Evolutionary conservation across 2,329 filamentous ascomycete genomes (phyloP).

Genomic region (Xylariaceae sp.): DNA sequence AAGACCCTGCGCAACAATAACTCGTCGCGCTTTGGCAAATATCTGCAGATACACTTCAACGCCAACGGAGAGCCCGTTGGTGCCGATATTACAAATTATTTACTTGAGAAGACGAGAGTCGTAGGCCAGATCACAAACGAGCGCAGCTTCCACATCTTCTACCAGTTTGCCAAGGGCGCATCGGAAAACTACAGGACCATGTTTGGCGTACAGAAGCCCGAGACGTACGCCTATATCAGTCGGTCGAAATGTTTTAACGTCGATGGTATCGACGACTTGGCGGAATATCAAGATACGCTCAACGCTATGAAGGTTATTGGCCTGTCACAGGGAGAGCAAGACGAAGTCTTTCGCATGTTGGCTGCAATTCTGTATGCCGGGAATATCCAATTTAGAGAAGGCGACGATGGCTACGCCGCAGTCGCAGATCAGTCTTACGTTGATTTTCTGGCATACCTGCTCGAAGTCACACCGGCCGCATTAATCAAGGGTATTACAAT

Average conservation of each 20-base stretch:
- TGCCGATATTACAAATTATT: constrained; percentile 96
- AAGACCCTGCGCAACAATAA: constrained; percentile 99
- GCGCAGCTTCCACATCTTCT: constrained; percentile 99
- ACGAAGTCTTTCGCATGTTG: constrained; percentile 95
- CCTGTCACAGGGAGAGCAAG: constrained; percentile 81
- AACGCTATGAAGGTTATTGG: constrained; percentile 96
- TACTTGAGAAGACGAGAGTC: constrained; percentile 92
- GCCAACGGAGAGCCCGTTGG: constrained; percentile 85
- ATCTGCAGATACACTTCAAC: constrained; percentile 97
- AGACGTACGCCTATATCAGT: constrained; percentile 92
- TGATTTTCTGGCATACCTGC: constrained; percentile 88
- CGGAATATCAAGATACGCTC: constrained; percentile 85
- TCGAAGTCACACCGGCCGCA: constrained; percentile 79
- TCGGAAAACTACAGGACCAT: constrained; percentile 80
- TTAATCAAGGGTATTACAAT: constrained; percentile 87
- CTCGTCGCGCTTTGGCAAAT: constrained; percentile 97
- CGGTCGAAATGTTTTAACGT: constrained; percentile 94
- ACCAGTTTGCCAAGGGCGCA: constrained; percentile 95
- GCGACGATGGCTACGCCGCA: constrained; percentile 82
- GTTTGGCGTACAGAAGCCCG: constrained; percentile 89
- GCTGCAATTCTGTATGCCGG: constrained; percentile 90
- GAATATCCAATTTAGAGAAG: constrained; percentile 87
- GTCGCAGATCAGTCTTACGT: constrained; percentile 88
- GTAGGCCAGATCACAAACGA: constrained; percentile 94
- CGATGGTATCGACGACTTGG: constrained; percentile 85